Evolutionary conservation across 345 rosid genomes (phyloP).

Genomic region (Garcia nutans): DNA sequence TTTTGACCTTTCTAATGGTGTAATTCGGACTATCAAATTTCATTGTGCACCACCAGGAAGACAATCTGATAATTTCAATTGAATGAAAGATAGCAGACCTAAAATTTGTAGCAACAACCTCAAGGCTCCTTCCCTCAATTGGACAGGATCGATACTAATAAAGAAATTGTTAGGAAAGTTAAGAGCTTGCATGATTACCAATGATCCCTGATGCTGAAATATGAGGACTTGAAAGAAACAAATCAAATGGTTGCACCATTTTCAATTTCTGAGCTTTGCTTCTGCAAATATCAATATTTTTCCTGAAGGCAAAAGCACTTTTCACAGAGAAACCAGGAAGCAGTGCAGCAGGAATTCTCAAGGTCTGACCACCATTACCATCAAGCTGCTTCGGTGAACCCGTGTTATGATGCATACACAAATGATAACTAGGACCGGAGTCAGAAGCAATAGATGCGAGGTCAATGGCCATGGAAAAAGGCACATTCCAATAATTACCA

Average conservation of each 20-base stretch:
- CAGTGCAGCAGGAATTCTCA: slow-evolving; percentile 50
- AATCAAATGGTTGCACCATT: slow-evolving; percentile 68
- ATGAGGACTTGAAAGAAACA: slow-evolving; percentile 76
- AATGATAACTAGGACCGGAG: slow-evolving; percentile 64
- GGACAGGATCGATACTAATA: background rate
- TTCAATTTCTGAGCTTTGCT: slow-evolving; percentile 59
- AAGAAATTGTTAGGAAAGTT: background rate
- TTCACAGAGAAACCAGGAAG: slow-evolving; percentile 68
- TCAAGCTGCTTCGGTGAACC: slow-evolving; percentile 48
- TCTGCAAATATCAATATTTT: slow-evolving; percentile 72
- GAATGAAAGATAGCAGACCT: background rate
- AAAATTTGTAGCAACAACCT: background rate
- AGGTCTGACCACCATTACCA: slow-evolving; percentile 24
- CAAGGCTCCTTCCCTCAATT: background rate
- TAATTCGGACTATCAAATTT: background rate
- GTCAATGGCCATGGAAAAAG: slow-evolving; percentile 65
- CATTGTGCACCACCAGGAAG: background rate
- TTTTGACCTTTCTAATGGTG: background rate
- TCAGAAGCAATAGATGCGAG: slow-evolving; percentile 66
- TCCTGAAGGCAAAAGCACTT: slow-evolving; percentile 62
- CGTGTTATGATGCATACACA: slow-evolving; percentile 58
- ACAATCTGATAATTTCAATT: no score
- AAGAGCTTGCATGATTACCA: slow-evolving; percentile 44
- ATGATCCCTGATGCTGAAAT: slow-evolving; percentile 68
- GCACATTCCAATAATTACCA: slow-evolving; percentile 84